Base-by-base conservation (phyloP, 768 basidiomycete genomes). In the Xanthoconium purpureum region DNA sequence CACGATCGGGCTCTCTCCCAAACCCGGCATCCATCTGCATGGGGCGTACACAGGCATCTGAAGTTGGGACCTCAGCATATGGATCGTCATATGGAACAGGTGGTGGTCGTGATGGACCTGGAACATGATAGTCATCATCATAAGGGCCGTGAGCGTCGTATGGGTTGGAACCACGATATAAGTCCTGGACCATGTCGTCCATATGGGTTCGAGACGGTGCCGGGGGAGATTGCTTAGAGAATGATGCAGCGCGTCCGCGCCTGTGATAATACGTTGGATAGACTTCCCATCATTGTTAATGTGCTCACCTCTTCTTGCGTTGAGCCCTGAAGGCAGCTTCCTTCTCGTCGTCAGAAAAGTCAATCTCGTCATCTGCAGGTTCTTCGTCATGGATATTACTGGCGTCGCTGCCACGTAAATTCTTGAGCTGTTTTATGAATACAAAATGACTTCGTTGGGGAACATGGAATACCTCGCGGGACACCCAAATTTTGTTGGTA, bases 341-440 rank as follows among this genome's bases (percentile, higher is more conserved):
- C 52, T 86, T 80, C 69, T 98, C 96, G 62, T 98, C 96, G 61
- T 98, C 96, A 4, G 91, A 94, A 72, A 95, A 98, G 68, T 98
- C 96, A 32, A 91, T 66, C 66, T 98, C 96, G 53, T 92, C 83
- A 18, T 91, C 94, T 2, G 78, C 89, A 3, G 91, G 87, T 69
- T 98, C 96, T 72, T 98, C 96, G 66, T 98, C 96, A 62, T 94
- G 84, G 11, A 94, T 78, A 67, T 98, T 98, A 65, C 90, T 93
- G 20, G 96, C 96, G 63, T 98, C 96, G 60, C 91, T 94, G 40
- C 95, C 96, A 67, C 87, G 94, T 58, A 84, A 68, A 17, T 74
- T 78, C 56, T 82, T 80, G 45, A 98, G 79, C 45, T 86, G 82
- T 37, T 80, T 77, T 44, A 94, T 79, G 69, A 91, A 94, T 50